Evolutionary conservation across 164 flowering plant species (phyloP).

Genomic region (Macadamia tetraphylla): DNA sequence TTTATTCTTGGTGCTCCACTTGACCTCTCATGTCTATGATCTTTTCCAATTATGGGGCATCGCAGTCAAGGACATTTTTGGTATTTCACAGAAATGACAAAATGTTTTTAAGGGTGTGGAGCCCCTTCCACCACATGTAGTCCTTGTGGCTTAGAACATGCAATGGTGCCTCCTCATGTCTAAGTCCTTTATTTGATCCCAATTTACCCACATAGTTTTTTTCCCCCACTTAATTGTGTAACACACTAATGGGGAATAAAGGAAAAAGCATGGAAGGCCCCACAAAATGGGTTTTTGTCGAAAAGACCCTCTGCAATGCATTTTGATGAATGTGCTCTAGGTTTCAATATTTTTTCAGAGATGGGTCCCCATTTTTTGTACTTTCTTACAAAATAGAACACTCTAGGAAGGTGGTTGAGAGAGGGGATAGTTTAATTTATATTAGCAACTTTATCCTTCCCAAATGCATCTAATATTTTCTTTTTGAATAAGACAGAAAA

Average conservation of each 20-base stretch:
- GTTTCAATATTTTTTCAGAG: not conserved
- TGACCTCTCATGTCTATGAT: not conserved
- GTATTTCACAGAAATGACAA: not conserved
- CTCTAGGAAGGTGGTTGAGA: no score
- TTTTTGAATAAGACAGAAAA: no score
- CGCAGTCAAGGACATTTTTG: no score
- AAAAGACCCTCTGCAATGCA: not conserved
- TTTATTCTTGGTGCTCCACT: slow-evolving; percentile 5
- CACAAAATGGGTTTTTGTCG: not conserved
- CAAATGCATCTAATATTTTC: no score
- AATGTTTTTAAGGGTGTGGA: not conserved
- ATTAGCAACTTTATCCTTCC: no score
- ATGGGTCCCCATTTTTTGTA: not conserved
- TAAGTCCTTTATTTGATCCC: not conserved
- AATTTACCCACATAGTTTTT: not conserved
- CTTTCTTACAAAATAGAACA: no score
- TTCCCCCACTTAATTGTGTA: not conserved
- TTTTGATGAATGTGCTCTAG: not conserved
- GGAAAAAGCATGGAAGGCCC: not conserved
- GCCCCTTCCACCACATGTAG: not conserved
- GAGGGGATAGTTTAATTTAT: no score
- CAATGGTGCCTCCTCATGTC: not conserved
- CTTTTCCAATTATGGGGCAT: not conserved
- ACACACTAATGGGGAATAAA: not conserved
- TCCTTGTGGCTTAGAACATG: not conserved